Percentiles rank a stretch among this genome's conserved stretches.
phyloP scores from a whole-genome alignment of 108 stramenopile genomes.

The Nannochloropsis salina region DNA sequence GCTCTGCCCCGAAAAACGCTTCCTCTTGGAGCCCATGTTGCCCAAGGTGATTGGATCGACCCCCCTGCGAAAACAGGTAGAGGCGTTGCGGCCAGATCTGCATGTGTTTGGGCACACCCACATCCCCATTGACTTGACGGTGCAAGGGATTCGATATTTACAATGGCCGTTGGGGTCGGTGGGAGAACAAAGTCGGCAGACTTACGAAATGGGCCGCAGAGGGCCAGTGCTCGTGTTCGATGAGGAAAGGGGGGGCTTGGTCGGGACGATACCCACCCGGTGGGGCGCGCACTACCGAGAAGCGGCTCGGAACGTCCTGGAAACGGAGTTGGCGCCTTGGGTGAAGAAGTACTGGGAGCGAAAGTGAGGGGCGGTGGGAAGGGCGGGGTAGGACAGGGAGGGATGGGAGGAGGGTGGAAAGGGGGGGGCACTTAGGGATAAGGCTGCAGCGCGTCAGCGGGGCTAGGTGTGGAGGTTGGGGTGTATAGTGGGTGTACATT shows the following conservation, averaged over 20 bases:
- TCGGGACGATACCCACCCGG: neutral
- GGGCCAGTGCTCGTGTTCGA: slow-evolving; percentile 36
- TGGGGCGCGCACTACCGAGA: slow-evolving; percentile 11
- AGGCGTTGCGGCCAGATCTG: slow-evolving; percentile 44
- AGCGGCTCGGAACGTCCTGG: neutral
- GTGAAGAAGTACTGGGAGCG: neutral
- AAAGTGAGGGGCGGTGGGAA: neutral
- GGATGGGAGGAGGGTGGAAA: neutral
- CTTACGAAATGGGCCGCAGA: slow-evolving; percentile 19
- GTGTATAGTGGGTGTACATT: no score
- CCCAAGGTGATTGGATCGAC: slow-evolving; percentile 43
- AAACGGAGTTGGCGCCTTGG: neutral
- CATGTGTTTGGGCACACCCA: slow-evolving; percentile 57
- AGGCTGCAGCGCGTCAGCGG: neutral
- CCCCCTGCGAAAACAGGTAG: slow-evolving; percentile 43
- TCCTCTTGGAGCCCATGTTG: slow-evolving; percentile 48
- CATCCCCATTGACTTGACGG: slow-evolving; percentile 51
- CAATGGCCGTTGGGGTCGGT: slow-evolving; percentile 40
- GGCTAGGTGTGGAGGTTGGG: no score
- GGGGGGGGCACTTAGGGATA: neutral
- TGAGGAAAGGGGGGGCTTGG: slow-evolving; percentile 22
- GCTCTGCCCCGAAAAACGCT: slow-evolving; percentile 55
- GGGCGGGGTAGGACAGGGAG: neutral
- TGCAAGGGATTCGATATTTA: slow-evolving; percentile 35
- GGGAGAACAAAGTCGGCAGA: slow-evolving; percentile 33